Conservation (phyloP, 768 basidiomycete species). For the Hortiboletus flavorubellus region DNA sequence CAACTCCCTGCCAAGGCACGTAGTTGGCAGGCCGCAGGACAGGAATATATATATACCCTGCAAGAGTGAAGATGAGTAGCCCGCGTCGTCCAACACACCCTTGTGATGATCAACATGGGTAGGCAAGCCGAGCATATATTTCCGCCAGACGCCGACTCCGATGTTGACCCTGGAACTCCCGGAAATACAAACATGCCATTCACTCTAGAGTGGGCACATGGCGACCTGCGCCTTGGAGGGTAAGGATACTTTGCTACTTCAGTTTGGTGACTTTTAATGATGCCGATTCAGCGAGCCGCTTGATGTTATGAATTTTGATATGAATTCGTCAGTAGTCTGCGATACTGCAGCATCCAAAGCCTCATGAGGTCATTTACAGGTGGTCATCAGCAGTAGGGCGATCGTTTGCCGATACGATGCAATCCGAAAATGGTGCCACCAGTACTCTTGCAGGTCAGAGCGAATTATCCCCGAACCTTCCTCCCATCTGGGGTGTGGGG, state of each 20-base stretch:
- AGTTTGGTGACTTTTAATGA: background rate
- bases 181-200: too few relatives aligned
- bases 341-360: background rate
- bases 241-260: background rate
- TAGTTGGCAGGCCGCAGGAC: background rate
- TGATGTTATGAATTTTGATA: background rate
- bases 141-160: background rate
- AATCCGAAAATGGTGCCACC: too few relatives aligned
- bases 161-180: too few relatives aligned
- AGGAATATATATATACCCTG: background rate
- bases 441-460: too few relatives aligned
- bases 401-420: too few relatives aligned
- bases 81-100: background rate
- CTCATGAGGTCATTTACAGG: too few relatives aligned
- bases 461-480: background rate
- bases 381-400: too few relatives aligned
- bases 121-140: too few relatives aligned
- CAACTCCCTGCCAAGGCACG: constrained; percentile 2
- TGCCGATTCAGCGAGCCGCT: background rate
- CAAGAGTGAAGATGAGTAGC: background rate
- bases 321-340: constrained; percentile 1
- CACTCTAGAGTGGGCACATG: background rate
- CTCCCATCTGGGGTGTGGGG: background rate
- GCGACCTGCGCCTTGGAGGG: background rate
- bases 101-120: background rate